Conservation (phyloP, 2,329 filamentous ascomycete genomes). For the Talaromyces sp. region DNA sequence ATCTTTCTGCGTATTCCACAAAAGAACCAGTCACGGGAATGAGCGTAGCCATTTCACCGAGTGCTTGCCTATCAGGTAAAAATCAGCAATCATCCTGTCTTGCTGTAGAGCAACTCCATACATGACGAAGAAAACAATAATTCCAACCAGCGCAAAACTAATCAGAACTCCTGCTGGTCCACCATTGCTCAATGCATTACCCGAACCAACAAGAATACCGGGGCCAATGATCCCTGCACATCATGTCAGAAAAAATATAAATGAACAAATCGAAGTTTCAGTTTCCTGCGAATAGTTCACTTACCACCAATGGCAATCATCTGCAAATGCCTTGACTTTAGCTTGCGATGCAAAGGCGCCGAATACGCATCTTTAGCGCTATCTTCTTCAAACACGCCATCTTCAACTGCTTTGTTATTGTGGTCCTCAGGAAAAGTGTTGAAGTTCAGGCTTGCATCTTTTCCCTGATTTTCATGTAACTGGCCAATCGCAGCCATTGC, state of each 20-base stretch:
- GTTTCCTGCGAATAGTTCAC: neutral
- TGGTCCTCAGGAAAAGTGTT: neutral
- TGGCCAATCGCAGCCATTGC: neutral
- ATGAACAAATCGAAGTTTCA: neutral
- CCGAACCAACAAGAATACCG: constrained; percentile 65
- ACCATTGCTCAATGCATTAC: constrained; percentile 61
- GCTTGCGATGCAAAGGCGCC: constrained; percentile 37
- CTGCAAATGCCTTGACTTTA: constrained; percentile 56
- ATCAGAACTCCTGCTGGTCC: constrained; percentile 68
- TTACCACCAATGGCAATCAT: constrained; percentile 58
- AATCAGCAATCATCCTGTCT: neutral
- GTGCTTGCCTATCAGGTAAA: constrained; percentile 54
- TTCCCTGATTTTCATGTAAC: neutral
- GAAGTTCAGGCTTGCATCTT: neutral
- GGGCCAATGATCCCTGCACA: constrained; percentile 54
- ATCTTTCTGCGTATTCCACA: constrained; percentile 62
- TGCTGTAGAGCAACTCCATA: constrained; percentile 12
- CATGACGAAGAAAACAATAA: constrained; percentile 54
- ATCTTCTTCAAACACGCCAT: constrained; percentile 3
- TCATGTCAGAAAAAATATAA: neutral
- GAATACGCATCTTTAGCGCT: constrained; percentile 14
- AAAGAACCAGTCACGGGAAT: constrained; percentile 68
- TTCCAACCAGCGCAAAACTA: constrained; percentile 65
- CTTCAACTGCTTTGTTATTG: neutral
- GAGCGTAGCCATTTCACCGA: constrained; percentile 68